phyloP scores from a whole-genome alignment of 164 flowering plant genomes.

The Annona squamosa region DNA sequence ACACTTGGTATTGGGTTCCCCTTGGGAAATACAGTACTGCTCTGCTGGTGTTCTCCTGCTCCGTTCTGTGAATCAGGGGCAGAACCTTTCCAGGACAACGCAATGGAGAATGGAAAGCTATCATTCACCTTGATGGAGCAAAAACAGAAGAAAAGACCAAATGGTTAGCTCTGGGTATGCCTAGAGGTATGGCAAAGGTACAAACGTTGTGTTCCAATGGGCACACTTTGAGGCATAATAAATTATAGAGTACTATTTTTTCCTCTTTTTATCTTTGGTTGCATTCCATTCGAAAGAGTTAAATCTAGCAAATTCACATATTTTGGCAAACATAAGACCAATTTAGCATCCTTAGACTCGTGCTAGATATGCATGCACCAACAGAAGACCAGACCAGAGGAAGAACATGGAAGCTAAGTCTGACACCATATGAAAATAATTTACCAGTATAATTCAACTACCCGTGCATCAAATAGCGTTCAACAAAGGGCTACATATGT shows the following conservation, averaged over 20 bases:
- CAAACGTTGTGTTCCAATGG: background rate
- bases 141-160: background rate
- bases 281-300: too few relatives aligned
- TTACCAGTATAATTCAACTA: too few relatives aligned
- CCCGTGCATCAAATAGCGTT: too few relatives aligned
- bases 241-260: background rate
- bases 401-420: too few relatives aligned
- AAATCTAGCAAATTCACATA: too few relatives aligned
- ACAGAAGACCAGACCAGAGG: too few relatives aligned
- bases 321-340: too few relatives aligned
- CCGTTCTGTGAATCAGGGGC: slow-evolving; percentile 58
- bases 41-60: slow-evolving; percentile 50
- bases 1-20: slow-evolving; percentile 79
- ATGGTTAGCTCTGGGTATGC: background rate
- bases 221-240: background rate
- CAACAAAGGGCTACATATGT: background rate
- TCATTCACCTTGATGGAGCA: slow-evolving; percentile 53
- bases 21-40: slow-evolving; percentile 68
- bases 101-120: slow-evolving; percentile 67
- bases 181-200: background rate
- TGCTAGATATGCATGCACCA: background rate
- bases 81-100: slow-evolving; percentile 76
- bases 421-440: too few relatives aligned
- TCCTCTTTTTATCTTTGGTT: too few relatives aligned
- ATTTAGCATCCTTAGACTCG: background rate